Base-by-base conservation (phyloP, 352 stramenopile species). In the Phytophthora pinifolia region DNA sequence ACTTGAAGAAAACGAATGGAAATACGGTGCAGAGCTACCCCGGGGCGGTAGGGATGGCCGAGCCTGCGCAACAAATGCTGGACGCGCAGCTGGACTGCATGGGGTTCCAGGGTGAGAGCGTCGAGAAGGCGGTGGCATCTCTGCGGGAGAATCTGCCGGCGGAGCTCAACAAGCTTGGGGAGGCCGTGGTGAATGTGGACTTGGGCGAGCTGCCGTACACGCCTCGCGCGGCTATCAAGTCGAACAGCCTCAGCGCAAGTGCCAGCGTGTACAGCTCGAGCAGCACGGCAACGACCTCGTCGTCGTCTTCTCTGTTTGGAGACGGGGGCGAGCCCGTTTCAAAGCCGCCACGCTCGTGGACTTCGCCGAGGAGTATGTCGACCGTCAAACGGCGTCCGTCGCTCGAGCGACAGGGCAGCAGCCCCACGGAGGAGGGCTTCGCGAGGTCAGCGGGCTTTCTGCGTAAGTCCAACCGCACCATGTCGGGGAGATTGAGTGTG, bases 361-460 rank as follows among this genome's bases (percentile, higher is more conserved):
- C 13, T 17, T 72, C 63, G 15, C 59, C 59, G 20, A 13, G 33
- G 31, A 61, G 25, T 13, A 46, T 41, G 9, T 45, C 31, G 15
- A 48, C 62, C 44, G 38, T 55, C 32, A 67, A 66, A 44, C 44
- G 50, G 12, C 63, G 63, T 13, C 54, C 62, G 9, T 63, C 63
- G 7, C 64, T 88, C n/a, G 76, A 86, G 27, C 74, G 78, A 6
- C 66, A 73, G 22, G 65, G 78, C 30, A 88, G 76, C 49, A 69
- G 47, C n/a, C 48, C 74, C 3, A 83, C 72, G n/a, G 78, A 87
- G 42, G 70, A 88, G 45, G 66, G 79, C 30, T 85, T 88, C 44
- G 76, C 71, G 9, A 76, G 74, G 18, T 89, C 79, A 2, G 79
- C 79, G 1, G 79, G 79, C 1, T 92, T 90, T 42, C 59, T 92